Evolutionary conservation across 331 rosid species (phyloP).

Genomic region (Pyracantha coccinea): DNA sequence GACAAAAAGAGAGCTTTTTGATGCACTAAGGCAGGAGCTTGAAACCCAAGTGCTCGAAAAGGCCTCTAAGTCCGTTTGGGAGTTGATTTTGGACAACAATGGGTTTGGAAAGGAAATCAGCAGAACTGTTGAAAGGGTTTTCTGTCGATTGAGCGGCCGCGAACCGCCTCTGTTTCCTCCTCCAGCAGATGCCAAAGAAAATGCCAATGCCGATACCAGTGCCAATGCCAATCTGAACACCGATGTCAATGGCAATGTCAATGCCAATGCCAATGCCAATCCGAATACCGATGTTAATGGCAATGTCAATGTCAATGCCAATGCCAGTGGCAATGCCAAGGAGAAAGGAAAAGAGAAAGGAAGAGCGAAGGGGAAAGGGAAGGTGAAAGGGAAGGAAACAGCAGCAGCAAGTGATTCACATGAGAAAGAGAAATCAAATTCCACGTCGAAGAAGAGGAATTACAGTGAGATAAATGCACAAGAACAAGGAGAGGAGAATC

Average conservation of each 20-base stretch:
- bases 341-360: not conserved
- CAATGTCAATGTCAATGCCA: no score
- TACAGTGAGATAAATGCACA: conserved; percentile 33
- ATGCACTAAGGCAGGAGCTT: conserved; percentile 78
- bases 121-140: conserved; percentile 74
- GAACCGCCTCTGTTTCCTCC: conserved; percentile 79
- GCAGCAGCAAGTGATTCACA: conserved; percentile 16
- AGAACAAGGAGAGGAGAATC: conserved; percentile 27
- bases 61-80: conserved; percentile 97
- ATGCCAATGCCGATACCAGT: not conserved
- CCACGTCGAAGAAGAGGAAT: conserved; percentile 66
- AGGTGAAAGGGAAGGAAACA: conserved; percentile 40
- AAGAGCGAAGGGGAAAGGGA: conserved; percentile 8
- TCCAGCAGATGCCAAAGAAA: not conserved
- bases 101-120: conserved; percentile 85
- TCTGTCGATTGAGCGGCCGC: conserved; percentile 76
- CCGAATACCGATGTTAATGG: no score
- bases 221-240: not conserved
- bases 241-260: not conserved
- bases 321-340: not conserved
- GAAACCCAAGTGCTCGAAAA: conserved; percentile 86
- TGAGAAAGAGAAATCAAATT: conserved; percentile 28
- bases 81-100: conserved; percentile 62
- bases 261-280: no score
- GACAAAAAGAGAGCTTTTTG: conserved; percentile 90